phyloP scores from a whole-genome alignment of 192 early-diverging fungal species.

The Dissophora ornata region DNA sequence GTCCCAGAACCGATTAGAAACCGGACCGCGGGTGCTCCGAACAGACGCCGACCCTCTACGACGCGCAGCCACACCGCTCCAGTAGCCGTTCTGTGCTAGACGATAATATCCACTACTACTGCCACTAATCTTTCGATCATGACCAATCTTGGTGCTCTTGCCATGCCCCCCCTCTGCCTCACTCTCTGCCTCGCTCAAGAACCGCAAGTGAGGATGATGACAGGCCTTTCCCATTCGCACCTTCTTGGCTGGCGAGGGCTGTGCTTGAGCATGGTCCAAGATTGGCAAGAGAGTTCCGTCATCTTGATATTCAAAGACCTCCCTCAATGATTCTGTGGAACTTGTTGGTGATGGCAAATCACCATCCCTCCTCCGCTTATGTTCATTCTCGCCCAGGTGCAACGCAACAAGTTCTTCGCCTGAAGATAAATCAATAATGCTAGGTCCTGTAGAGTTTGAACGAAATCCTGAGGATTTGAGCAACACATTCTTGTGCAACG shows the following conservation, averaged over 20 bases:
- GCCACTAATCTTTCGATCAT: not conserved
- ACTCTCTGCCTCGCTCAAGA: conserved; percentile 15
- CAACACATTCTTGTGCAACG: not conserved
- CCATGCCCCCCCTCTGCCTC: not conserved
- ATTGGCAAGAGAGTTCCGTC: conserved; percentile 34
- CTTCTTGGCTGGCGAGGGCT: conserved; percentile 37
- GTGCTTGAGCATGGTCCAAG: conserved; percentile 7
- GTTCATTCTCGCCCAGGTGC: conserved; percentile 44
- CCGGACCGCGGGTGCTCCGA: too few relatives aligned
- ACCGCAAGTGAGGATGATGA: not conserved
- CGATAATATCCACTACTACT: not conserved
- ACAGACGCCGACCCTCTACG: not conserved
- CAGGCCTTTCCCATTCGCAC: conserved; percentile 11
- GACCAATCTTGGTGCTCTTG: not conserved
- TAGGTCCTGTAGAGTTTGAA: conserved; percentile 20
- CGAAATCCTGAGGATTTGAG: not conserved
- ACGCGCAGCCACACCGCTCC: not conserved
- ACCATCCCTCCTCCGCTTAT: conserved; percentile 22
- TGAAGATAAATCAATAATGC: conserved; percentile 51
- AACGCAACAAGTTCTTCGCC: conserved; percentile 45
- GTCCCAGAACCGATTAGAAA: too few relatives aligned
- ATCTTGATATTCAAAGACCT: conserved; percentile 36
- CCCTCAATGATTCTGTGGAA: not conserved
- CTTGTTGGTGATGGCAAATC: not conserved
- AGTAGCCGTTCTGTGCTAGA: not conserved